Evolutionary conservation across 2,329 filamentous ascomycete species (phyloP), one percentile per base, ranked within the genome.

Genomic region (Cryphonectria nitschkei): DNA sequence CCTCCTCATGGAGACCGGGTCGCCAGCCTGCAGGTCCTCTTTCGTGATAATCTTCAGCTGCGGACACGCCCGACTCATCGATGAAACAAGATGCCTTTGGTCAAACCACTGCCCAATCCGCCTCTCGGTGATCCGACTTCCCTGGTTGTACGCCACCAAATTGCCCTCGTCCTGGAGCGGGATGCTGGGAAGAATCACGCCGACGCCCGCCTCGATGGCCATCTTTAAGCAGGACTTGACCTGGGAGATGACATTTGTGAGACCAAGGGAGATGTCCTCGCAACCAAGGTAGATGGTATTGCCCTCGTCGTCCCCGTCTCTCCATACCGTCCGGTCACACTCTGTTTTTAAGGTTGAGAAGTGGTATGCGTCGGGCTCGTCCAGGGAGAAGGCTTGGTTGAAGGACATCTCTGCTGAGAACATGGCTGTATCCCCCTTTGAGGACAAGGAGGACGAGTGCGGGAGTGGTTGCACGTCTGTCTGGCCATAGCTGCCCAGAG

Each of bases 31-130:
- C 2, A 79, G 67, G 43, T 79, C 74, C 52, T 73, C 62, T 3
- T 76, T 75, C 66, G 77, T 76, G 4, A 80, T 43, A 29, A 81
- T 75, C 66, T 76, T 76, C 77, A 80, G 78, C 64, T 75, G 72
- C n/a, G 79, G 79, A 72, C 79, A 81, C 13, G 71, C 75, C 37
- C 58, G 67, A 14, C 32, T 60, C 64, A 80, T 72, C 54, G 74
- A 70, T 11, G 69, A 65, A 7, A 76, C 74, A 60, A 80, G 67
- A 70, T 80, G 78, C 43, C 73, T 73, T 60, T 70, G 75, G 62
- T 81, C 79, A 64, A 79, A 81, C 79, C 79, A 81, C 69, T 79
- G 41, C 65, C 79, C 78, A 70, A 80, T 80, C 26, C 74, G 73
- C 69, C 76, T 72, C 71, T 79, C 77, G 14, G 78, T 77, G 26